These are phyloP conservation scores for Aegilops umbellulata DNA, from an alignment of 176 grass and related monocot genomes.

Conservation along the genomic window DNA sequence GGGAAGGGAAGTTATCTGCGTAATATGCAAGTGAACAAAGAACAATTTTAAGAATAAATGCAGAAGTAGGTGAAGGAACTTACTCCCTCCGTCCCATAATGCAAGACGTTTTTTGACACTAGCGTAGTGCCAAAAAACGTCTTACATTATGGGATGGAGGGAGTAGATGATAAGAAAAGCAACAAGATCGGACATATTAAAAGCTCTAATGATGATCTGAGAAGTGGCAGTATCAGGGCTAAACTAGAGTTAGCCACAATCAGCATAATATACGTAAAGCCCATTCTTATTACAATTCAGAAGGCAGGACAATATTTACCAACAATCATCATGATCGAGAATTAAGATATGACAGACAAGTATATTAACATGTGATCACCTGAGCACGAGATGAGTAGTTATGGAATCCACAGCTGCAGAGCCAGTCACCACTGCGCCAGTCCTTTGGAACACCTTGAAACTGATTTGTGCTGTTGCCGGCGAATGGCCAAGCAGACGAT, in stretches of 20 bases:
- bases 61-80: neutral
- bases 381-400: slow-evolving; percentile 92
- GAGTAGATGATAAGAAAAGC: neutral
- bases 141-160: no score
- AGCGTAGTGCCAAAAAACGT: no score
- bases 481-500: slow-evolving; percentile 48
- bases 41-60: neutral
- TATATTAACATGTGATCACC: slow-evolving; percentile 40
- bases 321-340: neutral
- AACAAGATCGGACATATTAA: neutral
- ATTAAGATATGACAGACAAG: neutral
- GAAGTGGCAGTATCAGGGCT: neutral
- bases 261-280: neutral
- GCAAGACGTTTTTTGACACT: no score
- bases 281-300: neutral
- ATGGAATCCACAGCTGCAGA: slow-evolving; percentile 94
- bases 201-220: slow-evolving; percentile 2
- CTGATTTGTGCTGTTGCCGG: slow-evolving; percentile 36
- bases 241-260: neutral
- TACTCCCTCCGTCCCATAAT: no score
- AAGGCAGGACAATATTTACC: neutral
- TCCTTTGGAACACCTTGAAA: slow-evolving; percentile 63
- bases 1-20: neutral
- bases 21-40: neutral
- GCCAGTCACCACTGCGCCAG: slow-evolving; percentile 93